Evolutionary conservation across 371 early-diverging fungal species (phyloP).

Genomic region (Lichtheimia hyalospora): DNA sequence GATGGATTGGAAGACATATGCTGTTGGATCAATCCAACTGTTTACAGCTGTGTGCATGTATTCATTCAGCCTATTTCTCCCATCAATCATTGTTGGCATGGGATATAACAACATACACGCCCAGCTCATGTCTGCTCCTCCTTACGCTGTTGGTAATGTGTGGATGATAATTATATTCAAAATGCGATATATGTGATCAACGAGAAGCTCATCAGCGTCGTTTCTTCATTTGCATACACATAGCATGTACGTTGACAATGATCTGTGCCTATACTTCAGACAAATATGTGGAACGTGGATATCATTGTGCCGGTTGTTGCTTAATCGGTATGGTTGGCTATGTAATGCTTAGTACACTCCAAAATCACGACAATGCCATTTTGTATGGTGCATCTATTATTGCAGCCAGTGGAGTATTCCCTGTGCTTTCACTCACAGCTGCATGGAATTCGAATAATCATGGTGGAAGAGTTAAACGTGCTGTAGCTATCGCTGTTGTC

Average conservation of each 20-base stretch:
- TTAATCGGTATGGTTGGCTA: conserved; percentile 66
- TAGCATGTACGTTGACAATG: conserved; percentile 55
- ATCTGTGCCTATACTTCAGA: conserved; percentile 61
- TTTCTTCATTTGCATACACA: too few relatives aligned
- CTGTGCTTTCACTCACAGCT: conserved; percentile 55
- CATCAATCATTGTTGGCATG: conserved; percentile 68
- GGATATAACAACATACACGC: conserved; percentile 55
- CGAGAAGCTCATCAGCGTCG: background rate
- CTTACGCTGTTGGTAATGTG: conserved; percentile 11
- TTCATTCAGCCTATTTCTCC: conserved; percentile 64
- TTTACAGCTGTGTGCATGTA: conserved; percentile 57
- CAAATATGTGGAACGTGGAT: conserved; percentile 59
- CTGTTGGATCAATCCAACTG: conserved; percentile 55
- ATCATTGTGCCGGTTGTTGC: conserved; percentile 57
- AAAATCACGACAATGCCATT: conserved; percentile 5
- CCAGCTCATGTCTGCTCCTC: conserved; percentile 37
- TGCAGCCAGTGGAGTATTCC: conserved; percentile 52
- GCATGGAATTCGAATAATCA: conserved; percentile 64
- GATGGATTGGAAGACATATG: conserved; percentile 56
- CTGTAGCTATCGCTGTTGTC: conserved; percentile 57
- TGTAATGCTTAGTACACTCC: conserved; percentile 50
- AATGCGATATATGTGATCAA: too few relatives aligned
- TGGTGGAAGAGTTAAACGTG: conserved; percentile 66
- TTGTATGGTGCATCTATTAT: conserved; percentile 53
- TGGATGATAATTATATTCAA: background rate